These are phyloP conservation scores for Solanum pimpinellifolium DNA, from an alignment of 257 asterid genomes.

Conservation along the genomic window DNA sequence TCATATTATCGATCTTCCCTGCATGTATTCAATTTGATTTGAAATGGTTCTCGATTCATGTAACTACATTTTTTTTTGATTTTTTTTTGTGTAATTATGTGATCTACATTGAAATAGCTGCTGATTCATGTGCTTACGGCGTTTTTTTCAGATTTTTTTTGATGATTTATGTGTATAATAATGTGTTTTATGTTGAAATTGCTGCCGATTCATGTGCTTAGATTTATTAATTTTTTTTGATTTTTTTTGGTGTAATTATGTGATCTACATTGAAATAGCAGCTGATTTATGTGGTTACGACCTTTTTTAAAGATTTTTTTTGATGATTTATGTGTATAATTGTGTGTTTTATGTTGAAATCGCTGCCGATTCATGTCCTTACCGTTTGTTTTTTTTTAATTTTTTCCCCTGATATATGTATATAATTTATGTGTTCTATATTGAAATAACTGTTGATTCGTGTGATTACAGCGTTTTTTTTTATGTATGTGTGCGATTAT, in stretches of 20 bases:
- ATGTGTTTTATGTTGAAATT: neutral
- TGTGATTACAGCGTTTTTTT: neutral
- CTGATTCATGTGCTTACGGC: too few species aligned
- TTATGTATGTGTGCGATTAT: neutral
- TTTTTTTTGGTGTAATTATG: neutral
- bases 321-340: neutral
- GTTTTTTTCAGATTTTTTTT: neutral
- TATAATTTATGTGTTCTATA: neutral
- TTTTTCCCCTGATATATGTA: neutral
- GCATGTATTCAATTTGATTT: neutral
- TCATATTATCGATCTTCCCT: neutral
- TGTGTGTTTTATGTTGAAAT: constrained; percentile 1
- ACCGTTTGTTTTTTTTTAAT: neutral
- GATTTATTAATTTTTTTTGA: too few species aligned
- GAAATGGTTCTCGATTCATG: neutral
- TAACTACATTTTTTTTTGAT: neutral
- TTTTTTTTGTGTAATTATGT: too few species aligned
- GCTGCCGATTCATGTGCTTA: neutral
- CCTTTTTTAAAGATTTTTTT: neutral
- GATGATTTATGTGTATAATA: neutral
- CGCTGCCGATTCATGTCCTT: neutral
- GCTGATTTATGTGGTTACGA: neutral
- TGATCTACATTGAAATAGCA: neutral
- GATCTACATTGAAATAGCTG: too few species aligned
- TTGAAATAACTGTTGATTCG: neutral